phyloP scores from a whole-genome alignment of 1,139 yeast genomes.

The Nakaseomyces nivariensis region DNA sequence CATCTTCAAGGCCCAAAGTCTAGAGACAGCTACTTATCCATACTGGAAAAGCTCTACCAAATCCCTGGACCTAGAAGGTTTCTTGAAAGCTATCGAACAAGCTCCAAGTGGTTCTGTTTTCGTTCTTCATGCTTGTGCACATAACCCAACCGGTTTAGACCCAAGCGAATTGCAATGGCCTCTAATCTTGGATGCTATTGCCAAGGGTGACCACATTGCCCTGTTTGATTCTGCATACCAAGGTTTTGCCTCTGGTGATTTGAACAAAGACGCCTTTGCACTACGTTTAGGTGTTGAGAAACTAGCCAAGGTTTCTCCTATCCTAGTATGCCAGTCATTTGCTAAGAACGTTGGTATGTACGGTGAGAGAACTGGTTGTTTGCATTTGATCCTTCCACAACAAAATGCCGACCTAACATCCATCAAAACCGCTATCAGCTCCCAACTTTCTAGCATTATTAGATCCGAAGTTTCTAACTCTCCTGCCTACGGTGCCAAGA shows the following conservation, averaged over 20 bases:
- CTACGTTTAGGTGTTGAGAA: constrained; percentile 69
- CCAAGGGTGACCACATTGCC: constrained; percentile 62
- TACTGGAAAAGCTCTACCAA: constrained; percentile 66
- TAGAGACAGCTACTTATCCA: constrained; percentile 59
- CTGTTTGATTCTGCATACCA: constrained; percentile 94
- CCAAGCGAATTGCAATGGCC: constrained; percentile 83
- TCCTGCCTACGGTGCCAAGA: constrained; percentile 92
- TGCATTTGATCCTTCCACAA: constrained; percentile 53
- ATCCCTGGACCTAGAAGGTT: constrained; percentile 61
- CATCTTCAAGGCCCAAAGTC: constrained; percentile 62
- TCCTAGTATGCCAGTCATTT: constrained; percentile 82
- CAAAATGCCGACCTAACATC: constrained; percentile 23
- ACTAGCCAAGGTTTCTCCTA: constrained; percentile 36
- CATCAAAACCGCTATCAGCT: constrained; percentile 42
- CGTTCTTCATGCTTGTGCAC: constrained; percentile 91
- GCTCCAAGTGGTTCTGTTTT: constrained; percentile 79
- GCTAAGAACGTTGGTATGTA: constrained; percentile 97
- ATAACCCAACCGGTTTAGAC: constrained; percentile 96
- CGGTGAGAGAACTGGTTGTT: constrained; percentile 95
- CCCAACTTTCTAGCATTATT: constrained; percentile 71
- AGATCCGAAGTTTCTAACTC: constrained; percentile 89
- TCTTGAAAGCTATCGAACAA: constrained; percentile 48
- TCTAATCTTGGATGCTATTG: constrained; percentile 51
- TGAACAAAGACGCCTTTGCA: constrained; percentile 77
- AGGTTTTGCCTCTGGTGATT: constrained; percentile 90